Conservation (phyloP, 768 basidiomycete species). For the Pisolithus sp. region DNA sequence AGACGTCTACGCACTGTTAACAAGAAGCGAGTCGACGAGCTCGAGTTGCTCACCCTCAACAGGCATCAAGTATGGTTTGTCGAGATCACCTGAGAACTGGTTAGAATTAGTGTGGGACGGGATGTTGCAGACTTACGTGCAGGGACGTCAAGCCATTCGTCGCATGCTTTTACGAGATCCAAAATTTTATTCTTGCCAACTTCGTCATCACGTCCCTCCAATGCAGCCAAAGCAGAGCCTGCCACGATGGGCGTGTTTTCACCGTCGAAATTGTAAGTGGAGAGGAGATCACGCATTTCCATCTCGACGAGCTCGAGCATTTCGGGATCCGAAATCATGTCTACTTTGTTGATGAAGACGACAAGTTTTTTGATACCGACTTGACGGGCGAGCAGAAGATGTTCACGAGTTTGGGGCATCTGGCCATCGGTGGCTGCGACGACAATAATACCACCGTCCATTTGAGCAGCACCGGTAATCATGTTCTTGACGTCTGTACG, state of each 20-base stretch:
- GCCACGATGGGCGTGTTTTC: constrained; percentile 97
- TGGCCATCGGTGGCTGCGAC: constrained; percentile 98
- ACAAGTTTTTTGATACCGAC: constrained; percentile 96
- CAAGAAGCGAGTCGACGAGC: not conserved
- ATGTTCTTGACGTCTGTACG: constrained; percentile 88
- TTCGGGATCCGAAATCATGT: constrained; percentile 92
- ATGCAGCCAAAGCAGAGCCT: constrained; percentile 93
- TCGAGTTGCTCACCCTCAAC: constrained; percentile 58
- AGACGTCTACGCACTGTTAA: constrained; percentile 53
- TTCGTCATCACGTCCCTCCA: constrained; percentile 78
- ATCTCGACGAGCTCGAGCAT: constrained; percentile 99
- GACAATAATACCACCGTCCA: constrained; percentile 94
- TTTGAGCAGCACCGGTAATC: constrained; percentile 98
- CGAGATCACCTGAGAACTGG: constrained; percentile 71
- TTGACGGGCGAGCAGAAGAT: constrained; percentile 94
- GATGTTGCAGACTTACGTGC: constrained; percentile 49
- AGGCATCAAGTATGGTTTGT: constrained; percentile 95
- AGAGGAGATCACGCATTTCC: constrained; percentile 97
- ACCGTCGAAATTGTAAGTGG: constrained; percentile 92
- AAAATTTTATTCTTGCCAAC: constrained; percentile 76
- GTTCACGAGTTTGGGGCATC: constrained; percentile 99
- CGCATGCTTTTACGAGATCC: constrained; percentile 81
- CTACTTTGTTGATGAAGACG: constrained; percentile 99
- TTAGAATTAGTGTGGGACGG: not conserved
- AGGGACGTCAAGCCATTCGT: constrained; percentile 92